Conservation (phyloP, 2,329 filamentous ascomycete species). For the Sclerotinia nivalis region DNA sequence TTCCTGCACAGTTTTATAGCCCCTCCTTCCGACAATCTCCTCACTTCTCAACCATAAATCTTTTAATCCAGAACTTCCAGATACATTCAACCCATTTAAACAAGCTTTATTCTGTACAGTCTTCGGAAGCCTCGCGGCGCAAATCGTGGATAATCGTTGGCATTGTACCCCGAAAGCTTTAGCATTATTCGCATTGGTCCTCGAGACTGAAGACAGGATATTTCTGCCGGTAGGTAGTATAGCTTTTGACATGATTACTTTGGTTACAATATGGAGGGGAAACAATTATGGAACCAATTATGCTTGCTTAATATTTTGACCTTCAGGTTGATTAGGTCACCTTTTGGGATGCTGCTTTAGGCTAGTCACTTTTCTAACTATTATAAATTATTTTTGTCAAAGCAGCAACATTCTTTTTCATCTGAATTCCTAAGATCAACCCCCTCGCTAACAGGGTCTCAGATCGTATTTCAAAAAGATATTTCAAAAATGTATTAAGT, state of each 20-base stretch:
- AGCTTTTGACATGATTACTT: constrained; percentile 9
- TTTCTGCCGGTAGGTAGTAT: not conserved
- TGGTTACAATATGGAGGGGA: not conserved
- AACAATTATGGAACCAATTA: not conserved
- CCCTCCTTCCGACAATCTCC: not conserved
- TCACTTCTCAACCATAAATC: not conserved
- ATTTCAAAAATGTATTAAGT: not conserved
- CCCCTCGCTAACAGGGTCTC: constrained; percentile 19
- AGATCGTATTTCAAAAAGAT: not conserved
- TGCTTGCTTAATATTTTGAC: constrained; percentile 12
- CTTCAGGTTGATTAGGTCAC: not conserved
- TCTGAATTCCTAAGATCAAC: constrained; percentile 5
- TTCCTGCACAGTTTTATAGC: constrained; percentile 41
- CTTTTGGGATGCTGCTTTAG: not conserved
- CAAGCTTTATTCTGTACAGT: not conserved
- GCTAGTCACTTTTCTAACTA: too few relatives aligned
- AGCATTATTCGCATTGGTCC: constrained; percentile 1
- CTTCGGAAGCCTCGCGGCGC: constrained; percentile 7
- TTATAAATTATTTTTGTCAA: not conserved
- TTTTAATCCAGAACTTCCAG: not conserved
- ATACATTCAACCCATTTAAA: not conserved
- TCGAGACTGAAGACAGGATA: not conserved
- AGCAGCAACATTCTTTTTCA: not conserved
- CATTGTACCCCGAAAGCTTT: constrained; percentile 24
- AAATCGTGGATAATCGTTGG: constrained; percentile 24